These are phyloP conservation scores for Podospora anserina DNA, from an alignment of 495 filamentous ascomycete species.

Conservation along the genomic window DNA sequence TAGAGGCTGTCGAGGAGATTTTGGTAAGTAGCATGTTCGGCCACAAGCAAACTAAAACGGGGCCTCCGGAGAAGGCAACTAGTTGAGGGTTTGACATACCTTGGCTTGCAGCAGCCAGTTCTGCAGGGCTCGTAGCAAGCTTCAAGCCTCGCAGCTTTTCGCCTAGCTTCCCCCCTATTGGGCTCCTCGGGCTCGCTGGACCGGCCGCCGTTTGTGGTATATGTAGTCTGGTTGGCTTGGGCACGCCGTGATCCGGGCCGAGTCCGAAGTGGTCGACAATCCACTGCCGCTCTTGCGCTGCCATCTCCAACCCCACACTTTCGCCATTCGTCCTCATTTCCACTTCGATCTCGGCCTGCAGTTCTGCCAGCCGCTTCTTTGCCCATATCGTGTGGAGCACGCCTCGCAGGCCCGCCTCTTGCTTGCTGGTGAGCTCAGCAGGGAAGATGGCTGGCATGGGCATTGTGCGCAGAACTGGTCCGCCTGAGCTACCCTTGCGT, in stretches of 20 bases:
- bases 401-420: slow-evolving; percentile 67
- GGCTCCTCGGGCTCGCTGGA: slow-evolving; percentile 56
- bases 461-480: slow-evolving; percentile 53
- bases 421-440: slow-evolving; percentile 61
- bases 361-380: slow-evolving; percentile 66
- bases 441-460: slow-evolving; percentile 80
- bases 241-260: slow-evolving; percentile 26
- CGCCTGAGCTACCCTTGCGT: slow-evolving; percentile 40
- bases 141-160: slow-evolving; percentile 76
- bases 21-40: background rate
- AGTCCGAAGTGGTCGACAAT: slow-evolving; percentile 76
- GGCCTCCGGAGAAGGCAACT: no score
- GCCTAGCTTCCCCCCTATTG: slow-evolving; percentile 60
- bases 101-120: slow-evolving; percentile 48
- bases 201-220: slow-evolving; percentile 30
- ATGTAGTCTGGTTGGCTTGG: slow-evolving; percentile 30
- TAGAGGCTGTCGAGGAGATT: slow-evolving; percentile 18
- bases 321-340: slow-evolving; percentile 67
- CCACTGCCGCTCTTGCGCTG: slow-evolving; percentile 74
- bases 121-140: slow-evolving; percentile 65
- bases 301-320: slow-evolving; percentile 77
- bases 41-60: background rate
- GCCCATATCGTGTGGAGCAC: slow-evolving; percentile 83
- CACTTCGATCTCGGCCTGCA: slow-evolving; percentile 66
- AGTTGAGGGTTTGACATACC: slow-evolving; percentile 35